Evolutionary conservation across 768 basidiomycete species (phyloP).

Genomic region (Termitomyces eurrhizus): DNA sequence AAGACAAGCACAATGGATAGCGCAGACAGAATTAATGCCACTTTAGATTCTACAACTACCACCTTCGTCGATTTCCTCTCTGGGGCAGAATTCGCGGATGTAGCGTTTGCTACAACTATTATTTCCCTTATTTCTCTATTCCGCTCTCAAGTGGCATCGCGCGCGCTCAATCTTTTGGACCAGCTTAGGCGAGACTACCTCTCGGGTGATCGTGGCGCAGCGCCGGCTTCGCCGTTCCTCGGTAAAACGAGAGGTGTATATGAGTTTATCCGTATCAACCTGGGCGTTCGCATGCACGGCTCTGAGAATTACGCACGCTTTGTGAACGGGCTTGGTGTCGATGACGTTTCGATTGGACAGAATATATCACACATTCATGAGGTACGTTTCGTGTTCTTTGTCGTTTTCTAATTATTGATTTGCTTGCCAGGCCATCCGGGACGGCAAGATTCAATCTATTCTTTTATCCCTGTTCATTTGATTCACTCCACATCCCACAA

Average conservation of each 20-base stretch:
- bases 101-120: conserved; percentile 18
- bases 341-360: conserved; percentile 63
- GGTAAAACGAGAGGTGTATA: conserved; percentile 64
- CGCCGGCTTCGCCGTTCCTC: conserved; percentile 64
- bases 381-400: conserved; percentile 27
- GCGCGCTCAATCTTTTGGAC: conserved; percentile 41
- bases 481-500: neutral
- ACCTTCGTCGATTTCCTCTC: conserved; percentile 44
- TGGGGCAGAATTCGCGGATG: conserved; percentile 31
- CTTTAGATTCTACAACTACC: conserved; percentile 53
- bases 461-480: conserved; percentile 50
- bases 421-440: conserved; percentile 26
- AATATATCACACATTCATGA: conserved; percentile 75
- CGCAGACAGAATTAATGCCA: conserved; percentile 56
- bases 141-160: conserved; percentile 46
- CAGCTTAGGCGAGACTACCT: conserved; percentile 52
- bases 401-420: neutral
- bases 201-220: conserved; percentile 49
- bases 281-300: conserved; percentile 75
- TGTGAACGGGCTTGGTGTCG: conserved; percentile 37
- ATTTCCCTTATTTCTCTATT: conserved; percentile 41
- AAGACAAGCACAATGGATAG: conserved; percentile 69
- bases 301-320: conserved; percentile 56
- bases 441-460: conserved; percentile 61
- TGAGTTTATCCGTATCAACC: conserved; percentile 59